Conservation (phyloP, 495 filamentous ascomycete genomes). For the Neurospora sp. region DNA sequence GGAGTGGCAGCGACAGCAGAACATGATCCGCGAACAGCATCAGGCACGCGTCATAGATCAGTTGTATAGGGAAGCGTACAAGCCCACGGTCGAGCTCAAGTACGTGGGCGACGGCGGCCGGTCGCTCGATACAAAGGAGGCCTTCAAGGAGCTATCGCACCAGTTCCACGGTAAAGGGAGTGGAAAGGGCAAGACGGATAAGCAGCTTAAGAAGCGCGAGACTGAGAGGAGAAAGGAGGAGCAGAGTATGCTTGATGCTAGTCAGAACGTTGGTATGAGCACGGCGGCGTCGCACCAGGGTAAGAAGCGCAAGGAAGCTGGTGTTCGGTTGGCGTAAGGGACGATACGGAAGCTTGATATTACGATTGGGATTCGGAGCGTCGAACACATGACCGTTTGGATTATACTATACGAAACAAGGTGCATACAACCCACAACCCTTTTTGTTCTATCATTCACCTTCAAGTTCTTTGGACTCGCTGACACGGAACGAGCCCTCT, state of each 20-base stretch:
- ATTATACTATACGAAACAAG: not conserved
- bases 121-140: slow-evolving; percentile 82
- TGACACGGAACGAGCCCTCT: slow-evolving; percentile 1
- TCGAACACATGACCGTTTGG: not conserved
- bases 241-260: slow-evolving; percentile 71
- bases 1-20: slow-evolving; percentile 76
- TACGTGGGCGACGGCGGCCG: slow-evolving; percentile 85
- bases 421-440: slow-evolving; percentile 4
- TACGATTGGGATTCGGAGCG: not conserved
- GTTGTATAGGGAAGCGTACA: slow-evolving; percentile 77
- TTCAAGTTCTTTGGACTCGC: not conserved
- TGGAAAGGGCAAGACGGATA: slow-evolving; percentile 97
- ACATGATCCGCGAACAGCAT: slow-evolving; percentile 72
- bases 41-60: slow-evolving; percentile 61
- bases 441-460: not conserved
- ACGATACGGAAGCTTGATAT: not conserved
- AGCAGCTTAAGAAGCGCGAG: slow-evolving; percentile 91
- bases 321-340: slow-evolving; percentile 65
- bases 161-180: slow-evolving; percentile 97
- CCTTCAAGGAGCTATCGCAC: slow-evolving; percentile 81
- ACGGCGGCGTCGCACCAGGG: slow-evolving; percentile 64
- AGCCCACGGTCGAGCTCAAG: slow-evolving; percentile 78
- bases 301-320: slow-evolving; percentile 80
- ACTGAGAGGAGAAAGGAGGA: slow-evolving; percentile 82
- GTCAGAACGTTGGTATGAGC: slow-evolving; percentile 73